Evolutionary conservation across 2,329 filamentous ascomycete species (phyloP).

Genomic region (Trichocomaceae sp.): DNA sequence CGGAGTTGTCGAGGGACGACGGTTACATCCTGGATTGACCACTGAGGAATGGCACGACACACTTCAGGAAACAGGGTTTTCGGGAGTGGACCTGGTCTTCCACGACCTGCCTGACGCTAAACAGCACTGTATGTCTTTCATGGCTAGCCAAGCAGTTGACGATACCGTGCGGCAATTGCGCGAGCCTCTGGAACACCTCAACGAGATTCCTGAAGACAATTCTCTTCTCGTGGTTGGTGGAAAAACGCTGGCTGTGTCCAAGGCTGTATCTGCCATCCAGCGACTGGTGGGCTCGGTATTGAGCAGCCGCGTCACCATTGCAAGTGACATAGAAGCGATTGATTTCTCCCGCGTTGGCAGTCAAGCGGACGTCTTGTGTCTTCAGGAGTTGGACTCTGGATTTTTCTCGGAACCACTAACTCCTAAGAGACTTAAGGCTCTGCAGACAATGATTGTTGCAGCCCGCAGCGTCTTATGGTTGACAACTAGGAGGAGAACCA

Average conservation of each 20-base stretch:
- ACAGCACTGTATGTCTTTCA: neutral
- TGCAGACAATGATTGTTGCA: neutral
- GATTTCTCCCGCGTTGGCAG: neutral
- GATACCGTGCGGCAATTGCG: neutral
- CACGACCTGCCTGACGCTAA: neutral
- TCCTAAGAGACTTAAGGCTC: neutral
- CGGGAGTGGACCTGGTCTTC: constrained; percentile 1
- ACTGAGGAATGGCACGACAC: neutral
- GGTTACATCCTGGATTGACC: neutral
- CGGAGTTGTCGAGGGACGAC: constrained; percentile 12
- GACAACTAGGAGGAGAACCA: neutral
- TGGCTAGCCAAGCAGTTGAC: constrained; percentile 6
- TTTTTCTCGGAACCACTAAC: neutral
- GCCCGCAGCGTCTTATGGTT: constrained; percentile 12
- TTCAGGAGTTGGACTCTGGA: constrained; percentile 6
- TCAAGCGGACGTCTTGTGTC: neutral
- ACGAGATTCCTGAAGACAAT: neutral
- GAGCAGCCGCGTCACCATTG: neutral
- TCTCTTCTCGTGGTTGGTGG: neutral
- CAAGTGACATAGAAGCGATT: neutral
- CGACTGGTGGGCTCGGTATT: neutral
- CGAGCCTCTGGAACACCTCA: neutral
- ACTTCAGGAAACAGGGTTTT: constrained; percentile 1
- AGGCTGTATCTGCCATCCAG: neutral
- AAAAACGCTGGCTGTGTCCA: neutral